Evolutionary conservation across 371 early-diverging fungal species (phyloP).

Genomic region (Mucor indicus): DNA sequence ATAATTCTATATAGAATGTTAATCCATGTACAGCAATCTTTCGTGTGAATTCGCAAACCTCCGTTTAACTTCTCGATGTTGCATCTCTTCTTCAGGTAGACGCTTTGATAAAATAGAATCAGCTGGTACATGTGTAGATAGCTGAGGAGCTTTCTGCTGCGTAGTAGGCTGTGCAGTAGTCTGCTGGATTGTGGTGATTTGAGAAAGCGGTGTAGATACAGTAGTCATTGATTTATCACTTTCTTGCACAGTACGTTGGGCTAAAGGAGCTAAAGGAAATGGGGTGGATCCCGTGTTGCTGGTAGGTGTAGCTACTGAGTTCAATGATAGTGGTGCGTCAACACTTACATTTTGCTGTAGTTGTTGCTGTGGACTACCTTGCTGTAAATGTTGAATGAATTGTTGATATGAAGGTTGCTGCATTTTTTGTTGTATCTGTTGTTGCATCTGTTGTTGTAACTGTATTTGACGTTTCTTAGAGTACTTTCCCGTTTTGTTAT

Average conservation of each 20-base stretch:
- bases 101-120: slow-evolving; percentile 39
- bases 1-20: slow-evolving; percentile 19
- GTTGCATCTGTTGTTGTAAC: slow-evolving; percentile 17
- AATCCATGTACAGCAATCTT: no score
- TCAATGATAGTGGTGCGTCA: neutral
- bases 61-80: slow-evolving; percentile 39
- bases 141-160: neutral
- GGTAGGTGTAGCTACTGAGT: no score
- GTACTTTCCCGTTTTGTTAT: slow-evolving; percentile 64
- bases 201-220: no score
- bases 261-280: neutral
- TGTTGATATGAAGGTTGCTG: slow-evolving; percentile 2
- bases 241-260: no score
- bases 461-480: slow-evolving; percentile 54
- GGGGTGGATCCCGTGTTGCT: no score
- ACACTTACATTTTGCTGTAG: neutral
- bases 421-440: slow-evolving; percentile 6
- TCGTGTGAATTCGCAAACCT: no score
- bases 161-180: neutral
- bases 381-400: neutral
- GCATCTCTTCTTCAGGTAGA: slow-evolving; percentile 47
- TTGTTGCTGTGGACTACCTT: neutral
- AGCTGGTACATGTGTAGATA: slow-evolving; percentile 7
- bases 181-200: no score
- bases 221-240: no score